phyloP scores from a whole-genome alignment of 2,329 filamentous ascomycete genomes.

The Botryotinia convoluta region DNA sequence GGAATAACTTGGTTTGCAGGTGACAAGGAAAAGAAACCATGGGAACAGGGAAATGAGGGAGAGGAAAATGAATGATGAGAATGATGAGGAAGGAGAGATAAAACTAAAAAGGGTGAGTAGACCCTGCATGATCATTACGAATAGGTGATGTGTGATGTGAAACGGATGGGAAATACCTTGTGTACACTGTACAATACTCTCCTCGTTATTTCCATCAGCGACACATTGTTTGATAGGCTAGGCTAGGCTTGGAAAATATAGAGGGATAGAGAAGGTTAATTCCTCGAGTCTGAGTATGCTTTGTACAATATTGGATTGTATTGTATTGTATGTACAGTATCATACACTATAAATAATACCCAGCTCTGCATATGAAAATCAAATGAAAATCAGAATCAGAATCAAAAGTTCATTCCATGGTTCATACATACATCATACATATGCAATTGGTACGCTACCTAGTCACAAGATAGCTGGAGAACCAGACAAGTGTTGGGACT shows the following conservation, averaged over 20 bases:
- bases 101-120: background rate
- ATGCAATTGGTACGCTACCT: too few relatives aligned
- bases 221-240: background rate
- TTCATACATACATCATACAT: too few relatives aligned
- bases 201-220: background rate
- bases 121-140: background rate
- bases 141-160: background rate
- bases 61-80: conserved; percentile 21
- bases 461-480: too few relatives aligned
- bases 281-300: too few relatives aligned
- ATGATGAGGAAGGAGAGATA: background rate
- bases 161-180: background rate
- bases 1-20: conserved; percentile 28
- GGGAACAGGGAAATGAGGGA: conserved; percentile 11
- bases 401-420: too few relatives aligned
- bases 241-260: background rate
- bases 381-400: background rate
- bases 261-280: background rate
- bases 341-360: background rate
- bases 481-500: too few relatives aligned
- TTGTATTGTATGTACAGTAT: background rate
- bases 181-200: background rate
- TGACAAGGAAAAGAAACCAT: conserved; percentile 18
- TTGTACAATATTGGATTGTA: background rate
- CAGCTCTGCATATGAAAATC: background rate